Conservation (phyloP, 2,329 filamentous ascomycete species). For the Fusarium oligoseptatum region DNA sequence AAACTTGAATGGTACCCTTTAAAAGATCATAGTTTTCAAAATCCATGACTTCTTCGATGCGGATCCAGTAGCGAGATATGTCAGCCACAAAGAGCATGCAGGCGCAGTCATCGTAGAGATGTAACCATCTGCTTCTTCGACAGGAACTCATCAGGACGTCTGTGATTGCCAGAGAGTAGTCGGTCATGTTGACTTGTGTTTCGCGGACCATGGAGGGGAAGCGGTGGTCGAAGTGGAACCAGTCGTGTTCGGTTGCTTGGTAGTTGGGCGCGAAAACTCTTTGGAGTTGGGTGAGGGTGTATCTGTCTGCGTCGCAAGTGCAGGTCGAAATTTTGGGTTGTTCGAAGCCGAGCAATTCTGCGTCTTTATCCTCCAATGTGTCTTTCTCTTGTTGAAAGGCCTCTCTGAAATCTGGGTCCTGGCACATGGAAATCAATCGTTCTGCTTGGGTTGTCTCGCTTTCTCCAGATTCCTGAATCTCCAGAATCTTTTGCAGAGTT, state of each 20-base stretch:
- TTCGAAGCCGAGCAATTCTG: neutral
- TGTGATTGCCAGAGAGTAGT: neutral
- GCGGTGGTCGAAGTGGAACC: slow-evolving; percentile 10
- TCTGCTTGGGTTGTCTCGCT: neutral
- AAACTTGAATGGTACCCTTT: neutral
- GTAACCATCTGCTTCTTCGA: neutral
- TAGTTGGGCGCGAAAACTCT: neutral
- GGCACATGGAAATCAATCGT: neutral
- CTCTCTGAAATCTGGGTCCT: neutral
- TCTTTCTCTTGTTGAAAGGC: neutral
- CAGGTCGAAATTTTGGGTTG: neutral
- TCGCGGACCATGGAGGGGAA: neutral
- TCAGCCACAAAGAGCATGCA: slow-evolving; percentile 3
- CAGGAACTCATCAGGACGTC: neutral
- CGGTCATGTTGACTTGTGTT: neutral
- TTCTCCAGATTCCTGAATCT: neutral
- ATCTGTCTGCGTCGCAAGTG: neutral
- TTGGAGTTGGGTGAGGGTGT: neutral
- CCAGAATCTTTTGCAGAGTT: neutral
- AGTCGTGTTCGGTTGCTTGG: slow-evolving; percentile 7
- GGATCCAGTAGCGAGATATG: neutral
- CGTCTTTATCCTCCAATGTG: neutral
- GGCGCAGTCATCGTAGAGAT: neutral
- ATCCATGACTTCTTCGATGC: neutral
- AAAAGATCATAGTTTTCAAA: neutral